Conservation (phyloP, 1,139 yeast species). For the Yamadazyma friedrichii region DNA sequence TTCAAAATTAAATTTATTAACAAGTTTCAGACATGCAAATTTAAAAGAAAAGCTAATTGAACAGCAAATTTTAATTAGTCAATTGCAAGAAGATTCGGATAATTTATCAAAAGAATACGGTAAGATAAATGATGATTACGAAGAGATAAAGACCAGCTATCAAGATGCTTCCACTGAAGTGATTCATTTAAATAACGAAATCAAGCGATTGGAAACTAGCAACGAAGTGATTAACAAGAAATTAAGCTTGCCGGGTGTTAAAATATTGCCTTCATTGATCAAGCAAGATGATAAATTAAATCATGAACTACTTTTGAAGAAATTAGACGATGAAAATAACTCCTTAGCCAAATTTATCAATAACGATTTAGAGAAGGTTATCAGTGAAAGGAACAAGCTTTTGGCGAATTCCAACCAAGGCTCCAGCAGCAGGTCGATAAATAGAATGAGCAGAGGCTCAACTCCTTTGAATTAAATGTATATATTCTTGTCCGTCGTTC, state of each 20-base stretch:
- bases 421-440: slow-evolving; percentile 35
- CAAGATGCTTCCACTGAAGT: slow-evolving; percentile 57
- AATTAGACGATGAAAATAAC: slow-evolving; percentile 31
- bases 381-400: slow-evolving; percentile 37
- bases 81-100: slow-evolving; percentile 17
- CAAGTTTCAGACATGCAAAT: slow-evolving; percentile 10
- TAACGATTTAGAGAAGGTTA: slow-evolving; percentile 36
- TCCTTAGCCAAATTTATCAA: slow-evolving; percentile 33
- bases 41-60: slow-evolving; percentile 15
- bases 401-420: slow-evolving; percentile 28
- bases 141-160: slow-evolving; percentile 44
- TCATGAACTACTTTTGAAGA: slow-evolving; percentile 26
- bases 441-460: slow-evolving; percentile 38
- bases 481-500: no score
- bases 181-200: slow-evolving; percentile 43
- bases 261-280: slow-evolving; percentile 37
- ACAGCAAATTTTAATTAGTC: slow-evolving; percentile 28
- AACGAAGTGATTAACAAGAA: slow-evolving; percentile 31
- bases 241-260: slow-evolving; percentile 44
- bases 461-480: slow-evolving; percentile 27
- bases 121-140: slow-evolving; percentile 33
- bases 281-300: slow-evolving; percentile 34
- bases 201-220: slow-evolving; percentile 27
- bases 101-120: slow-evolving; percentile 22
- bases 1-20: slow-evolving; percentile 20